phyloP scores from a whole-genome alignment of 768 basidiomycete genomes.

The Cystobasidium tubakii region DNA sequence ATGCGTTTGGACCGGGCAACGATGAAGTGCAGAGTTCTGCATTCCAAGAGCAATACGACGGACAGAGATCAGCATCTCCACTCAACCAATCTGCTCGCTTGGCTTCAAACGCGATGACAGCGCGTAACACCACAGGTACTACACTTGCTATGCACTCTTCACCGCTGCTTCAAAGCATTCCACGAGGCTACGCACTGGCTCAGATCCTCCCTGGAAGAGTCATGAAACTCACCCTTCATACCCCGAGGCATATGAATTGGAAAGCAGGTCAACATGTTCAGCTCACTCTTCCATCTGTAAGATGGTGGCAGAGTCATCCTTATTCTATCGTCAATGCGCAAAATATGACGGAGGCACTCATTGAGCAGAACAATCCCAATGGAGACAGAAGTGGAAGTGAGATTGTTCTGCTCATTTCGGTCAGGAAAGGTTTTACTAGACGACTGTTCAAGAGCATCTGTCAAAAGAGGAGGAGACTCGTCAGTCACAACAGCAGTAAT shows the following conservation, averaged over 20 bases:
- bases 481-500: slow-evolving; percentile 1
- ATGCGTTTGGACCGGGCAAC: slow-evolving; percentile 22
- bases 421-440: slow-evolving; percentile 65
- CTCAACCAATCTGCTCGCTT: background rate
- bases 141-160: background rate
- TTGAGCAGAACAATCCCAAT: slow-evolving; percentile 32
- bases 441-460: slow-evolving; percentile 60
- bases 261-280: slow-evolving; percentile 73
- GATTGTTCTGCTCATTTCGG: slow-evolving; percentile 64
- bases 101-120: background rate
- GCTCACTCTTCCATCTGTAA: slow-evolving; percentile 62
- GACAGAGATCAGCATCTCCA: background rate
- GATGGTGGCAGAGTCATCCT: slow-evolving; percentile 62
- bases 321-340: slow-evolving; percentile 66
- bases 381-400: slow-evolving; percentile 54
- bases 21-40: background rate
- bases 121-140: background rate
- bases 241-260: slow-evolving; percentile 60
- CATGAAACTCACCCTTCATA: slow-evolving; percentile 62
- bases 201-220: slow-evolving; percentile 67
- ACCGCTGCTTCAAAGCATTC: slow-evolving; percentile 53
- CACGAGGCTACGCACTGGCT: slow-evolving; percentile 63
- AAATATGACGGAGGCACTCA: slow-evolving; percentile 30
- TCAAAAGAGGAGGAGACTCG: slow-evolving; percentile 49
- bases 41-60: slow-evolving; percentile 6